Evolutionary conservation across 768 basidiomycete genomes (phyloP), one percentile per base, ranked within the genome.

Genomic region (Auriscalpium microsporum): DNA sequence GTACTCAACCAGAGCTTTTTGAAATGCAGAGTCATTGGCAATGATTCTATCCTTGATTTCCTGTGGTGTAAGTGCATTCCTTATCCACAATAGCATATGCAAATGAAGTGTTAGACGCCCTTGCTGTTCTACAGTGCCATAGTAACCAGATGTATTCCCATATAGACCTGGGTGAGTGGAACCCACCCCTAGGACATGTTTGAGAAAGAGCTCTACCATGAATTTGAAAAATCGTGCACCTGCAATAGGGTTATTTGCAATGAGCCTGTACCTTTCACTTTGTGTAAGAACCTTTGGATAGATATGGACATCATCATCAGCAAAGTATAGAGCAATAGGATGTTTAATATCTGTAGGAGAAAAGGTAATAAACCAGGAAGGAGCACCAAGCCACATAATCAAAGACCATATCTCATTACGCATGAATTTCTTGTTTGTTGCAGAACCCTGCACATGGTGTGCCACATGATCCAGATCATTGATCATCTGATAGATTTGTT

Each of bases 361-460:
- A 50, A 65, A 60, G 10, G 61, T 65, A 14, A 65, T 58, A 45
- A 64, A 65, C 57, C 59, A 64, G 0, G 57, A 38, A 2, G 64
- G 64, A 10, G 59, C 58, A 37, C 61, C 57, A 6, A 38, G 1
- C 35, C 48, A 38, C 23, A 45, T 19, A 10, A 65, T 60, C 34
- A 65, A 33, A 10, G 62, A 56, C 52, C 53, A 51, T 2, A 66
- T 58, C 40, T 65, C 59, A 49, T 60, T 64, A 13, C 59, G 28
- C 50, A 52, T 53, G 37, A 46, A 56, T 45, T 61, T 61, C 17
- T 51, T 45, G 14, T 13, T 40, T 34, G 62, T 54, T 3, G 21
- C 42, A 13, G 60, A 63, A 9, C 62, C 63, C 16, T 42, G 47
- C 10, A 65, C 63, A 45, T 59, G 54, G 2, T 48, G 48, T 1